Conservation (phyloP, 805 yeast genomes). For the Teunomyces gatunensis region DNA sequence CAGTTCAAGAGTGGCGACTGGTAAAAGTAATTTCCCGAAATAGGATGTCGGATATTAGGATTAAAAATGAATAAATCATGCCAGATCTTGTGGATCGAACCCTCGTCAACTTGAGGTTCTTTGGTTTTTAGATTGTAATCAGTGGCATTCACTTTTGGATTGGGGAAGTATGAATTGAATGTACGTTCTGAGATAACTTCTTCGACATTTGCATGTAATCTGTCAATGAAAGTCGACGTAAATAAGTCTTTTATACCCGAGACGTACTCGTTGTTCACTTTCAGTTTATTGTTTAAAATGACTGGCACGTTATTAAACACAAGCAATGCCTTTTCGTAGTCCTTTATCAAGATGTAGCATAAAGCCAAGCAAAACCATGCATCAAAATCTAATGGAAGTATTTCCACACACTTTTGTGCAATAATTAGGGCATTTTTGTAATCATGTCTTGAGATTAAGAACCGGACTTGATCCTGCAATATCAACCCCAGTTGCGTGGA, state of each 20-base stretch:
- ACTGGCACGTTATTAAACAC: constrained; percentile 77
- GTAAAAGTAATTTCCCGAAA: constrained; percentile 31
- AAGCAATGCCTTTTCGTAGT: constrained; percentile 58
- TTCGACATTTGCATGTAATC: constrained; percentile 13
- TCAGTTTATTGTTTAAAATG: constrained; percentile 14
- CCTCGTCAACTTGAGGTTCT: constrained; percentile 10
- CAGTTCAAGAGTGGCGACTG: constrained; percentile 35
- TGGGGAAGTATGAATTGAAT: constrained; percentile 27
- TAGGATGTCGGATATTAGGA: constrained; percentile 34
- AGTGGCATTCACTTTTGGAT: constrained; percentile 15
- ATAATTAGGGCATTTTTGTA: constrained; percentile 55
- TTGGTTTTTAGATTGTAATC: background rate
- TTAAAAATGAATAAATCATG: constrained; percentile 25
- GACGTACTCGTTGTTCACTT: constrained; percentile 15
- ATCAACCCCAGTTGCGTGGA: constrained; percentile 56
- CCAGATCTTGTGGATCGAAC: constrained; percentile 35
- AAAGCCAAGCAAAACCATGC: constrained; percentile 68
- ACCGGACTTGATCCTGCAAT: constrained; percentile 61
- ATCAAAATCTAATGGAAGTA: constrained; percentile 74
- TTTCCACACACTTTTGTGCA: constrained; percentile 58
- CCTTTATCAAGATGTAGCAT: constrained; percentile 54
- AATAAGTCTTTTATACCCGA: constrained; percentile 27
- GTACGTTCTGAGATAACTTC: constrained; percentile 29
- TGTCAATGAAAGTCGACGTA: constrained; percentile 17
- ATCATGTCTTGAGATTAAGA: constrained; percentile 53